phyloP scores from a whole-genome alignment of 352 stramenopile species.

The Blastocystis sp. region DNA sequence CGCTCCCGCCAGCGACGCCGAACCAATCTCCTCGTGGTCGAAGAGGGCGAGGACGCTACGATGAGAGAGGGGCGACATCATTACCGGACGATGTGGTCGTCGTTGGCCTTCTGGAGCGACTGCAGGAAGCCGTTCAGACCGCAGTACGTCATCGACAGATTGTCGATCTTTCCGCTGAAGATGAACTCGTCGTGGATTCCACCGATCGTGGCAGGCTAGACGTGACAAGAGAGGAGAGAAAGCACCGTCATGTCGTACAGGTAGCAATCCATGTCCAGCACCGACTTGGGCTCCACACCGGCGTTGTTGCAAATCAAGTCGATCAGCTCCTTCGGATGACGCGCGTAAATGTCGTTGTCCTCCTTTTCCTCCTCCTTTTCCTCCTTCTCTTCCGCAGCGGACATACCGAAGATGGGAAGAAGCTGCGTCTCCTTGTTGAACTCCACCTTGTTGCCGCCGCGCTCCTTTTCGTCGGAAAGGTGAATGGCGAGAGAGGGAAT shows the following conservation, averaged over 20 bases:
- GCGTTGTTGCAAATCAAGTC: constrained; percentile 54
- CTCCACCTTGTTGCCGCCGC: constrained; percentile 81
- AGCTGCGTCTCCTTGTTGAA: constrained; percentile 96
- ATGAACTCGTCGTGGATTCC: constrained; percentile 91
- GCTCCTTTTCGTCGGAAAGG: constrained; percentile 81
- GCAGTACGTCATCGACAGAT: constrained; percentile 91
- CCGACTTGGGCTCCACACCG: neutral
- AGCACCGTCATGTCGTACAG: constrained; percentile 48
- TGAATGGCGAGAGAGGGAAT: constrained; percentile 97
- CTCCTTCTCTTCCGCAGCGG: neutral
- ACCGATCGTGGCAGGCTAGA: constrained; percentile 87
- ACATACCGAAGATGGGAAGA: constrained; percentile 86
- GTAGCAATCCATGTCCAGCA: constrained; percentile 68
- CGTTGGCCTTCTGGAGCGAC: constrained; percentile 33
- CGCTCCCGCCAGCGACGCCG: constrained; percentile 84
- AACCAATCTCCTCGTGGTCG: constrained; percentile 97
- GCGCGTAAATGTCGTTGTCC: constrained; percentile 23
- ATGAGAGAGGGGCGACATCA: neutral
- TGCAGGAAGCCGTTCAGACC: constrained; percentile 50
- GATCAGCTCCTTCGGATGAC: constrained; percentile 56
- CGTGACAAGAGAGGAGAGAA: constrained; percentile 81
- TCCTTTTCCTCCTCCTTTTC: constrained; percentile 42
- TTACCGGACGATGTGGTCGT: constrained; percentile 60
- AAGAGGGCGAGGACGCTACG: constrained; percentile 89
- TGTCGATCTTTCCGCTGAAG: constrained; percentile 91